Evolutionary conservation across 768 basidiomycete species (phyloP).

Genomic region (Tylopilus rubrobrunneus): DNA sequence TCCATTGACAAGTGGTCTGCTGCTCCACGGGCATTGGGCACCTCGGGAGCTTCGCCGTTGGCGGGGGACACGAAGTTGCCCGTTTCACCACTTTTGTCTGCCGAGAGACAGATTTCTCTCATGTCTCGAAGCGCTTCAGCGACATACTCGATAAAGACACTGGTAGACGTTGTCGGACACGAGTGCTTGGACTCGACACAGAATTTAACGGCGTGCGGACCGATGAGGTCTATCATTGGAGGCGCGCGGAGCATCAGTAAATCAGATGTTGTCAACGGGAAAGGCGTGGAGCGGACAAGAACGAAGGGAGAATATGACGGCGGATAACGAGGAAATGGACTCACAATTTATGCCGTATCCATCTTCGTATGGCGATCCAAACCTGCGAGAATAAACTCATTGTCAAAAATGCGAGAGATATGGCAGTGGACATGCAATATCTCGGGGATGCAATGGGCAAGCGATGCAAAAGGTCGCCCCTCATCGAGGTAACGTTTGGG

Average conservation of each 20-base stretch:
- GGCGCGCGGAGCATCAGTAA: neutral
- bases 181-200: conserved; percentile 90
- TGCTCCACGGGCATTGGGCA: no score
- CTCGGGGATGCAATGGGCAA: neutral
- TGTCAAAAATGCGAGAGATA: conserved; percentile 2
- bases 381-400: conserved; percentile 38
- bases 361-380: conserved; percentile 76
- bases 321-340: conserved; percentile 19
- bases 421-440: neutral
- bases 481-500: neutral
- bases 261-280: neutral
- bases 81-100: conserved; percentile 4
- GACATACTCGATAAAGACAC: conserved; percentile 58
- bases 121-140: conserved; percentile 65
- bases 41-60: neutral
- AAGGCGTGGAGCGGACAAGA: neutral
- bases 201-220: conserved; percentile 77
- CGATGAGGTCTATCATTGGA: conserved; percentile 64
- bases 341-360: conserved; percentile 94
- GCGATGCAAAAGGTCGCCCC: neutral
- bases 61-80: neutral
- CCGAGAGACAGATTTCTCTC: conserved; percentile 45
- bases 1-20: neutral
- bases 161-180: conserved; percentile 65
- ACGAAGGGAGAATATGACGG: no score